These are phyloP conservation scores for Amniculicola lignicola DNA, from an alignment of 495 filamentous ascomycete species.

Conservation along the genomic window DNA sequence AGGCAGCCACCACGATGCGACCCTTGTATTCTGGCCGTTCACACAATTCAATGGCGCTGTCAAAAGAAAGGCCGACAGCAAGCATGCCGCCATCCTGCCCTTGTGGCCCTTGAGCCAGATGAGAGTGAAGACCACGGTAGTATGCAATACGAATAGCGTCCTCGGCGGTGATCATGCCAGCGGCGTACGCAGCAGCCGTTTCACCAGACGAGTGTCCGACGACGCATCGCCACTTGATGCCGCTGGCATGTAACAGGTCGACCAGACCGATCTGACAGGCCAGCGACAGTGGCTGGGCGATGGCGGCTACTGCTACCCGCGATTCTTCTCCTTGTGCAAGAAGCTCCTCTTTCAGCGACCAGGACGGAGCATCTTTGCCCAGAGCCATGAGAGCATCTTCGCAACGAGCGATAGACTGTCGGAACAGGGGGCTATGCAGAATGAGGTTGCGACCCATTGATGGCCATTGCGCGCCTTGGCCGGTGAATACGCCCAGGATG, in stretches of 20 bases:
- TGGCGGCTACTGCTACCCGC: background rate
- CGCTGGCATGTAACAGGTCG: slow-evolving; percentile 19
- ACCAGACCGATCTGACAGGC: slow-evolving; percentile 33
- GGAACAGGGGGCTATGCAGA: slow-evolving; percentile 39
- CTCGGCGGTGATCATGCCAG: slow-evolving; percentile 21
- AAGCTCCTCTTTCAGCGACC: slow-evolving; percentile 8
- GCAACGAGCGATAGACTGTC: slow-evolving; percentile 24
- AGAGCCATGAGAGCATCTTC: background rate
- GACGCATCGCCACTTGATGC: slow-evolving; percentile 1
- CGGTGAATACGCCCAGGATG: slow-evolving; percentile 10
- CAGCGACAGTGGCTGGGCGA: slow-evolving; percentile 38
- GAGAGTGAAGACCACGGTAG: slow-evolving; percentile 35
- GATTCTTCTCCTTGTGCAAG: background rate
- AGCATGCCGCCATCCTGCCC: slow-evolving; percentile 6
- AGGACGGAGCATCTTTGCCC: background rate
- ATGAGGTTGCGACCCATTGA: slow-evolving; percentile 3
- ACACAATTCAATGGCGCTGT: background rate
- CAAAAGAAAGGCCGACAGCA: background rate
- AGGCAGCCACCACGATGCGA: background rate
- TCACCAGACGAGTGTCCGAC: slow-evolving; percentile 24
- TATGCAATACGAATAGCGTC: slow-evolving; percentile 48
- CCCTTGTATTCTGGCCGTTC: background rate
- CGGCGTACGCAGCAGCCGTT: slow-evolving; percentile 17
- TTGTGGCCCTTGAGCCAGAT: background rate
- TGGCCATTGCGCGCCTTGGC: slow-evolving; percentile 14